Conservation (phyloP, 148 eudicot genomes). For the Chenopodium suecicum region DNA sequence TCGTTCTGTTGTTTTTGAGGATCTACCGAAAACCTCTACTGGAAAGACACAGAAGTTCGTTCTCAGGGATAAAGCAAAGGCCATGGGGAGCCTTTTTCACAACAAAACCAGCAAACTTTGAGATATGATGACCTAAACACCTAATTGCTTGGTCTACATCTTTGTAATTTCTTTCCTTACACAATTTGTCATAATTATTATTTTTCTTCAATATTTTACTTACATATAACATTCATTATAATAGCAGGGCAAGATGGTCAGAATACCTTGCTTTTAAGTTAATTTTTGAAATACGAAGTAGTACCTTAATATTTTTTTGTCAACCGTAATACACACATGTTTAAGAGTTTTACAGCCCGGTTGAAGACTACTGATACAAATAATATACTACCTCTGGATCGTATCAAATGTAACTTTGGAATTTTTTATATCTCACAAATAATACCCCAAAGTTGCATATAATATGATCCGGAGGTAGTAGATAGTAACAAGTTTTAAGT, state of each 20-base stretch:
- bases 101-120: constrained; percentile 27
- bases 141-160: background rate
- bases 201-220: background rate
- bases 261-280: no score
- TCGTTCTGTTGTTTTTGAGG: constrained; percentile 42
- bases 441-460: no score
- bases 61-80: constrained; percentile 46
- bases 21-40: constrained; percentile 49
- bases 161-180: background rate
- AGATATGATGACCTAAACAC: background rate
- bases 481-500: no score
- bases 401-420: no score
- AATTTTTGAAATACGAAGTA: no score
- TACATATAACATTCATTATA: background rate
- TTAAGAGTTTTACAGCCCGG: no score
- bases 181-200: background rate
- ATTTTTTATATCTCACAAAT: no score
- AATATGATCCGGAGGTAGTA: no score
- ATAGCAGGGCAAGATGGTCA: background rate
- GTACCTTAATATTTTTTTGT: no score
- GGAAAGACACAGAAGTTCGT: constrained; percentile 49
- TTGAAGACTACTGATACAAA: no score
- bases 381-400: no score
- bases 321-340: no score
- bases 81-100: constrained; percentile 33